Evolutionary conservation across 768 basidiomycete species (phyloP), one percentile per base, ranked within the genome.

Genomic region (Omphalotus guepiniiformis): DNA sequence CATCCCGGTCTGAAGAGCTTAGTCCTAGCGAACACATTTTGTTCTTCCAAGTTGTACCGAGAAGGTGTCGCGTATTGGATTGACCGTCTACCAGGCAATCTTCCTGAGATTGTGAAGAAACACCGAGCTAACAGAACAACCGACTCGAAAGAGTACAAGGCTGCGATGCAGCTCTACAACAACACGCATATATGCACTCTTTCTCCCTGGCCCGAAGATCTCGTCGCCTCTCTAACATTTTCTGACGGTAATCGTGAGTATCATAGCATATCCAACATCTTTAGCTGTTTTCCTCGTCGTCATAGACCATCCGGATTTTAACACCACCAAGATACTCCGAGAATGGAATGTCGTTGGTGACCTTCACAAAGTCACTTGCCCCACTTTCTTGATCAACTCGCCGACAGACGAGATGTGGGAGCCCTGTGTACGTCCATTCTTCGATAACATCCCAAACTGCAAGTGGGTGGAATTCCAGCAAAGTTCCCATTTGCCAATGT

Each of bases 381-480:
- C n/a, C 18, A 44, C 42, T 7, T 19, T 44, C 28, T 30, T 44
- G n/a, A 29, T 44, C 16, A 27, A 19, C 16, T 44, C 42, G 7
- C 42, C 42, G 9, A 34, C 26, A 7, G 42, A 34, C 23, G 42
- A 44, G 29, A 44, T 44, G 42, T 44, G 42, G 42, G 18, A 16
- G 29, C 42, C 42, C 9, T 15, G 27, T 29, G 42, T 44, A 15
- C 42, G 42, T 30, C 42, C 42, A 2, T 44, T 44, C 18, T 44
- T 34, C 13, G 25, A 27, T 9, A 6, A 28, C 21, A 44, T 44
- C 32, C 29, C 42, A 3, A 1, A 27, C 9, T 44, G 42, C 28
- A 44, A 44, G 27, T 44, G 42, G 42, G 42, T 44, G 6, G 42
- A 44, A n/a, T 28, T 34, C 21, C 13, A 19, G 15, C n/a, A 4